Percentiles rank a stretch among this genome's conserved stretches.
These are phyloP conservation scores for Crithidia fasciculata DNA, from an alignment of 208 protist genomes.

Conservation along the genomic window DNA sequence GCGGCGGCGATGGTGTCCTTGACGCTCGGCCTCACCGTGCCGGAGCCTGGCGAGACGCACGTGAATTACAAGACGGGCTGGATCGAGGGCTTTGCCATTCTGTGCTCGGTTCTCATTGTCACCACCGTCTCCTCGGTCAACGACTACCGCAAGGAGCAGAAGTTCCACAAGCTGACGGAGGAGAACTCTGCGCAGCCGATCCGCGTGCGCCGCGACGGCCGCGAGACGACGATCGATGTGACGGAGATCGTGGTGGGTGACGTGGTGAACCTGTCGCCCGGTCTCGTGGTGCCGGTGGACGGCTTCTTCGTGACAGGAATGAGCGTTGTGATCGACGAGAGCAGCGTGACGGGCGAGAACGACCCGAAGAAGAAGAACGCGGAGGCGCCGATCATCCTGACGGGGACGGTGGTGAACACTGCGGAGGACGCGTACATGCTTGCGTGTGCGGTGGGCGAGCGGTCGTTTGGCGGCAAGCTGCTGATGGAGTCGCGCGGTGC, in stretches of 20 bases:
- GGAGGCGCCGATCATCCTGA: slow-evolving; percentile 84
- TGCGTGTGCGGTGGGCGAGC: slow-evolving; percentile 92
- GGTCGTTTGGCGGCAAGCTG: slow-evolving; percentile 92
- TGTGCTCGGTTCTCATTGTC: slow-evolving; percentile 95
- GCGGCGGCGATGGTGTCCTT: slow-evolving; percentile 71
- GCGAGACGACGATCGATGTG: slow-evolving; percentile 79
- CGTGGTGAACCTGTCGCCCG: slow-evolving; percentile 87
- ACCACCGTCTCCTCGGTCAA: slow-evolving; percentile 93
- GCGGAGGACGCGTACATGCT: slow-evolving; percentile 90
- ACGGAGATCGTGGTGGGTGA: slow-evolving; percentile 96
- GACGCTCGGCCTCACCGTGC: slow-evolving; percentile 77
- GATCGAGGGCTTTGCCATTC: slow-evolving; percentile 97
- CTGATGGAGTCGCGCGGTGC: slow-evolving; percentile 74
- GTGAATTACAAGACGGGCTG: slow-evolving; percentile 90
- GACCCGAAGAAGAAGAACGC: slow-evolving; percentile 84
- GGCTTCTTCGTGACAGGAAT: slow-evolving; percentile 88
- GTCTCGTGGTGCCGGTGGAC: slow-evolving; percentile 94
- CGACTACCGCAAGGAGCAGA: slow-evolving; percentile 95
- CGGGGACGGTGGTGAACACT: slow-evolving; percentile 88
- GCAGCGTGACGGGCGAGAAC: slow-evolving; percentile 94
- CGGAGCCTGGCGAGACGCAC: slow-evolving; percentile 57
- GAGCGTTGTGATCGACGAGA: slow-evolving; percentile 91
- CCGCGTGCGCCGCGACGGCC: slow-evolving; percentile 90
- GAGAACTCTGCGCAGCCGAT: slow-evolving; percentile 91
- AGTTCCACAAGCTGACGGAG: slow-evolving; percentile 94